Conservation (phyloP, 768 basidiomycete genomes). For the Auriscalpium vulgare region DNA sequence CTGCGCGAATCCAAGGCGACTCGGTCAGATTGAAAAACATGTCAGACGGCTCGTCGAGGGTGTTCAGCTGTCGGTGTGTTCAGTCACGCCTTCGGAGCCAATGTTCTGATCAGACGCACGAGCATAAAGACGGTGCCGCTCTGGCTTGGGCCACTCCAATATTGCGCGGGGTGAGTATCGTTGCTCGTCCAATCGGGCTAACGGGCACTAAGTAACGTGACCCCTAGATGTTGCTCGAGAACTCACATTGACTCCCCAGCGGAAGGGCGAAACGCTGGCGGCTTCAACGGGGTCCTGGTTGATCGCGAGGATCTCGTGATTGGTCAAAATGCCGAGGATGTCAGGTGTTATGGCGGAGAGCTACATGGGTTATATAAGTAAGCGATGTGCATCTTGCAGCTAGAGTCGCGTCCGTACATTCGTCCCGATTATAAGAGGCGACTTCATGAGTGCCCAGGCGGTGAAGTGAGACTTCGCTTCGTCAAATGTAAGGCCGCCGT, state of each 20-base stretch:
- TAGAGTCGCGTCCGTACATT: conserved; percentile 29
- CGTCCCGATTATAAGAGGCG: conserved; percentile 56
- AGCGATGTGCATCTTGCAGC: background rate
- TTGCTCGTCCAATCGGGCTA: conserved; percentile 33
- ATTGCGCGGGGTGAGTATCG: conserved; percentile 53
- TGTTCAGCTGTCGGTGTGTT: conserved; percentile 11
- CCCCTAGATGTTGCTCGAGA: background rate
- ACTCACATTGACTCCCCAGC: conserved; percentile 60
- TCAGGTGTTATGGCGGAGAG: conserved; percentile 42
- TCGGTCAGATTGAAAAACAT: conserved; percentile 18
- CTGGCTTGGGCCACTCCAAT: conserved; percentile 60
- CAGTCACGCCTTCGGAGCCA: no score
- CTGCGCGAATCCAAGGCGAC: conserved; percentile 18
- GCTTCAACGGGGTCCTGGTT: conserved; percentile 62
- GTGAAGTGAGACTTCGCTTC: conserved; percentile 67
- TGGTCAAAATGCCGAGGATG: conserved; percentile 49
- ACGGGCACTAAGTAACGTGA: background rate
- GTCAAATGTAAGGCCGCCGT: conserved; percentile 51
- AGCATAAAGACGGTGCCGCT: conserved; percentile 65
- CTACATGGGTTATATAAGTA: conserved; percentile 21
- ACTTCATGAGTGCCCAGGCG: conserved; percentile 66
- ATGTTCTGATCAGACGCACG: conserved; percentile 28
- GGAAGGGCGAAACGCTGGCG: conserved; percentile 55
- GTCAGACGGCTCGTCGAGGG: conserved; percentile 8
- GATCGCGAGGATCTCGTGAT: conserved; percentile 58